Conservation (phyloP, 169 alveolate genomes). For the Blepharisma undulans region DNA sequence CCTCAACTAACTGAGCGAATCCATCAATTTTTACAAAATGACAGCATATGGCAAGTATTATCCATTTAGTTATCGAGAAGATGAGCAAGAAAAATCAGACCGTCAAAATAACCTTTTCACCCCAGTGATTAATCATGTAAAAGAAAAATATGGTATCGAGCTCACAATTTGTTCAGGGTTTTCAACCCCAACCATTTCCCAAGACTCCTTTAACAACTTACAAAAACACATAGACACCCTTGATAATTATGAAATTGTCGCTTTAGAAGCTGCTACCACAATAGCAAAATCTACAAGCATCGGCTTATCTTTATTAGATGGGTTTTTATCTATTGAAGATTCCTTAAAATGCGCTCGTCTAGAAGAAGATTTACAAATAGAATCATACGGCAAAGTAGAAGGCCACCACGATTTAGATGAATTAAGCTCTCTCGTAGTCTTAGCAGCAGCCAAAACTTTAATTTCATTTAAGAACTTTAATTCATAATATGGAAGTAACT, state of each 20-base stretch:
- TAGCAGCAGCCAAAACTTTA: conserved; percentile 8
- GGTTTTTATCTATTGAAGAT: background rate
- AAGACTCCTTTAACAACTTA: background rate
- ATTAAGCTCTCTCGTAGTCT: background rate
- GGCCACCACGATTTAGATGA: conserved; percentile 41
- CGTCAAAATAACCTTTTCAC: background rate
- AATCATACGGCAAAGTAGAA: conserved; percentile 34
- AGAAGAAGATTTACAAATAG: conserved; percentile 23
- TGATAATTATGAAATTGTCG: conserved; percentile 6
- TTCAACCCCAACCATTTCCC: background rate
- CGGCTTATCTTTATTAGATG: conserved; percentile 38
- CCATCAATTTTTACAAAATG: background rate
- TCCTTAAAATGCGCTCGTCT: conserved; percentile 11
- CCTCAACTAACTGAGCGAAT: background rate
- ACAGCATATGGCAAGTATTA: conserved; percentile 30
- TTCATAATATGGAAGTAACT: conserved; percentile 30
- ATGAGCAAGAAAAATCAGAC: background rate
- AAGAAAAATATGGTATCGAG: background rate
- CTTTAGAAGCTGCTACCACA: conserved; percentile 34
- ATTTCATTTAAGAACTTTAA: background rate
- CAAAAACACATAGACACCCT: background rate
- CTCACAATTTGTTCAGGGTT: background rate
- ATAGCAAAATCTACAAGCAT: conserved; percentile 2
- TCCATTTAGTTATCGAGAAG: conserved; percentile 32
- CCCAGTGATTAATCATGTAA: conserved; percentile 23